Evolutionary conservation across 2,329 filamentous ascomycete species (phyloP), one percentile per base, ranked within the genome.

Genomic region (Colletotrichum sp.): DNA sequence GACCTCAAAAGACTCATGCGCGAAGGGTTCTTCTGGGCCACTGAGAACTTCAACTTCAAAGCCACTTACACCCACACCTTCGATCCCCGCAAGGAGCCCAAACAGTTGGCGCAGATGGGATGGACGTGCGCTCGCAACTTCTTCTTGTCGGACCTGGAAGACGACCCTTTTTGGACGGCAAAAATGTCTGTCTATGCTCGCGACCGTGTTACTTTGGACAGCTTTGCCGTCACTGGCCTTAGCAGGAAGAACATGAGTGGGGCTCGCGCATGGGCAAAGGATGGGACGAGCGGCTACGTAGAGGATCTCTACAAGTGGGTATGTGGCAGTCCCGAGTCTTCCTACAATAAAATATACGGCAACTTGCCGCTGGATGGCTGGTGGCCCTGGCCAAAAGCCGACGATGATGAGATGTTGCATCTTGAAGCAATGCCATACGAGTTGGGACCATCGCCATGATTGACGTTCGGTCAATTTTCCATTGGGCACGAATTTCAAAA

Each of bases 331-430:
- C 38, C 21, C 4, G 3, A 56, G 1, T 7, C 6, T 4, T 32
- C 2, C 16, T 75, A 10, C 62, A 77, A 76, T 8, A 58, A 52
- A 5, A 58, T 77, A 4, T 74, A 78, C 52, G 66, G 66, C 16
- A 65, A 72, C 5, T 43, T 77, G 43, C 74, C 74, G 8, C 48
- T 77, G 18, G 14, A 38, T 5, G 74, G 76, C 12, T 77, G 76
- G 74, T 77, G 74, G 76, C 74, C 76, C 1, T 77, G 74, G 71
- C 71, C 76, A 2, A 75, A 71, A 5, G 7, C 3, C 7, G 16
- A 13, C 1, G 21, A 4, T 5, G 13, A 65, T 55, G n/a, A 14
- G 2, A 36, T 3, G 16, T 7, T 21, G 32, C 16, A 1, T 0
- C 4, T 18, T 43, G 8, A 3, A 18, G 16, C 36, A 10, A 10